Evolutionary conservation across 495 filamentous ascomycete species (phyloP), one percentile per base, ranked within the genome.

Genomic region (Neurospora sp.): DNA sequence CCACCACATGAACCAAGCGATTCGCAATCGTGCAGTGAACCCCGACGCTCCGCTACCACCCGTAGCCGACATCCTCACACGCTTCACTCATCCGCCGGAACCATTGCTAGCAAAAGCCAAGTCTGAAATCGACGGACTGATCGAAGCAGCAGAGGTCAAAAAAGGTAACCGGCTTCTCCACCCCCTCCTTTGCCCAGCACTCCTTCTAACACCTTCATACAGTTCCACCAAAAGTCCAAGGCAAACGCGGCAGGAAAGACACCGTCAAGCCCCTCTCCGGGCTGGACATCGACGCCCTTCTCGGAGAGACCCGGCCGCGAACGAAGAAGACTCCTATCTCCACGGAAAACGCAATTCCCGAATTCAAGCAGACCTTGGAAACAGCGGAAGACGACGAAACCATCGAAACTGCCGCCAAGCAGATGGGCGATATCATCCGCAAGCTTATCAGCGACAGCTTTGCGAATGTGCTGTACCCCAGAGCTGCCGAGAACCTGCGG

Each of bases 191-290:
- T 8, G 7, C n/a, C 8, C n/a, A 45, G 3, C 18, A 45, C 42
- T 45, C 18, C 42, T n/a, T 45, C 42, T 45, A 9, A 45, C 42
- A 20, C n/a, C 9, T 20, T n/a, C 42, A 45, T 8, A n/a, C 18
- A 45, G 92, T 98, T 8, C 92, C 94, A 8, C 92, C 91, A 3
- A 97, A 94, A 78, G 86, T 88, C n/a, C 91, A 92, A 79, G 90
- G 91, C 68, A 88, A 87, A 45, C 92, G 90, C 76, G 87, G 89
- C 73, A 84, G 86, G 40, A 91, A 89, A 27, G 88, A 94, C 40
- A 83, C 88, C 10, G 88, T 91, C 73, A 94, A 93, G 73, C 96
- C 96, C 0, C 89, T 97, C 40, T 99, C 96, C 0, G 95, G 94
- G 20, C 90, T 99, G 20, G 91, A 99, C 76, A 87, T 97, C 70